Conservation (phyloP, 2,329 filamentous ascomycete genomes). For the Emmonsia crescens region DNA sequence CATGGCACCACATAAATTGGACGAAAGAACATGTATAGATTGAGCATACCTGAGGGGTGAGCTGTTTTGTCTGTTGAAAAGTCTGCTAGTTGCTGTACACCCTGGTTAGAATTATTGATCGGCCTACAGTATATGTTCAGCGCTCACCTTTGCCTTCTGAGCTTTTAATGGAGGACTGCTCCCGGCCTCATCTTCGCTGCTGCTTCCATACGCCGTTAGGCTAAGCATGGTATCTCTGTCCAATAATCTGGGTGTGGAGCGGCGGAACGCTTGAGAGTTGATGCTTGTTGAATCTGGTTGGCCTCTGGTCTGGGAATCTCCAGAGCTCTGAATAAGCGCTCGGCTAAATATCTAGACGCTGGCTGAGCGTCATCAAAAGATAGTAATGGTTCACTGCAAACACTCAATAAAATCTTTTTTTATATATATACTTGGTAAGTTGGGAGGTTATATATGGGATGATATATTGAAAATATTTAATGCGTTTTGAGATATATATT, state of each 20-base stretch:
- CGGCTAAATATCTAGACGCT: background rate
- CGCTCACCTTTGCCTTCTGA: slow-evolving; percentile 11
- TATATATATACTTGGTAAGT: too few relatives aligned
- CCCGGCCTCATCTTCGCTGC: slow-evolving; percentile 33
- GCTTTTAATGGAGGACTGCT: background rate
- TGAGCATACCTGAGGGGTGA: background rate
- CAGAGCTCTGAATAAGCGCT: background rate
- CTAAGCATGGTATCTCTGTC: slow-evolving; percentile 25
- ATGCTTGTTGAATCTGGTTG: background rate
- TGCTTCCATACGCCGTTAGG: slow-evolving; percentile 35
- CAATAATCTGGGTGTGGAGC: background rate
- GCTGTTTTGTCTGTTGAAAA: background rate
- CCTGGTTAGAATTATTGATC: background rate
- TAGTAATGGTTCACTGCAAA: too few relatives aligned
- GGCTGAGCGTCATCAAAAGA: too few relatives aligned
- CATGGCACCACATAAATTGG: background rate
- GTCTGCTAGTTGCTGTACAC: background rate
- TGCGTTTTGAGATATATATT: background rate
- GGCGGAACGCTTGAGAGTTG: background rate
- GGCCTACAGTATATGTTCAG: background rate
- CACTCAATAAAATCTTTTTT: background rate
- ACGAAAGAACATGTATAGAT: background rate
- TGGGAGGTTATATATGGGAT: too few relatives aligned
- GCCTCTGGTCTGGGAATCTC: background rate
- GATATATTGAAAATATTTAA: background rate